Evolutionary conservation across 805 yeast species (phyloP), one percentile per base, ranked within the genome.

Genomic region (Lipomyces chichibuensis): DNA sequence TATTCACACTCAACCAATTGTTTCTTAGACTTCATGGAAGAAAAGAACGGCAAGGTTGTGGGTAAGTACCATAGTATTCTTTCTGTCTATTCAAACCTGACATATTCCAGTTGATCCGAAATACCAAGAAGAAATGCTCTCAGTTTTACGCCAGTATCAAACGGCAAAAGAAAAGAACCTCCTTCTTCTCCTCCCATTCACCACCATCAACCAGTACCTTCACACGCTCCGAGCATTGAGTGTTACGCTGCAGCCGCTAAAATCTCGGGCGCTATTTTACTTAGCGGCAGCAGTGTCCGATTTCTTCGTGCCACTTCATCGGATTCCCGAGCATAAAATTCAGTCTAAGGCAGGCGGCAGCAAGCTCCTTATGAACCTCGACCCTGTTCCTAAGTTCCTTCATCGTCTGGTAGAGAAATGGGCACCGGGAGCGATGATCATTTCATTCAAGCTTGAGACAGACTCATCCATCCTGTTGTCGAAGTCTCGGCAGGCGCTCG

Each of bases 211-310:
- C 75, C 98, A 95, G 76, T 95, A 95, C 74, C 79, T 95, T 64
- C 94, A 91, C 83, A 91, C 97, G 0, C 81, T 95, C 71, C 86
- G 88, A 70, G 79, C 86, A 49, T 81, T 91, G 9, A 88, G 95
- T 0, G 83, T 83, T 69, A 81, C 83, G 55, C 77, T 94, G 74
- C 84, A 87, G 62, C 78, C 79, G 2, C 76, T 85, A 52, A 89
- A 87, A 2, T 77, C 83, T 3, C 80, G 80, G 63, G 91, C 92
- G 0, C 76, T 95, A 53, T 91, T 94, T 76, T 95, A 89, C 76
- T 82, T 95, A 62, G 99, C 99, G 0, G 98, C 99, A 8, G 99
- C 99, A 0, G 99, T 95, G 0, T 91, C 97, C 7, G 99, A 95
- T 77, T 95, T 95, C 78, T 95, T 93, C 79, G 83, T 95, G 54